phyloP scores from a whole-genome alignment of 805 yeast genomes.

The Metschnikowia matae region DNA sequence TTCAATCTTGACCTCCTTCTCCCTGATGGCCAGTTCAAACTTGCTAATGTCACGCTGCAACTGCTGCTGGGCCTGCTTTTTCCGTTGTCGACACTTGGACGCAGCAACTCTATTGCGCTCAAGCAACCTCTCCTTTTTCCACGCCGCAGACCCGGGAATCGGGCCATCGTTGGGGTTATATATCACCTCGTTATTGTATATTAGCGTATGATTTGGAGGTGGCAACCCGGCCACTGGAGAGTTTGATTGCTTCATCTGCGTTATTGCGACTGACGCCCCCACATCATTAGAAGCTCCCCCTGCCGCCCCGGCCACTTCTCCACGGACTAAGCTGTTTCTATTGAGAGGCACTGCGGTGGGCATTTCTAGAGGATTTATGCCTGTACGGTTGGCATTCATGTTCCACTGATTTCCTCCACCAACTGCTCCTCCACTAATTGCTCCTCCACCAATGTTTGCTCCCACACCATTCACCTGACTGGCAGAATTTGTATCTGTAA shows the following conservation, averaged over 20 bases:
- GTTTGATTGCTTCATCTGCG: not conserved
- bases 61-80: constrained; percentile 64
- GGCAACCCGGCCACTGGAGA: constrained; percentile 36
- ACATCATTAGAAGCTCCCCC: not conserved
- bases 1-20: constrained; percentile 17
- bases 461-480: not conserved
- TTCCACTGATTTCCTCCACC: not conserved
- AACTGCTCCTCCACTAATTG: not conserved
- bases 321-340: not conserved
- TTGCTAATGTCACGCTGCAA: constrained; percentile 57
- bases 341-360: not conserved
- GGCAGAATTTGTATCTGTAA: not conserved
- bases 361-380: not conserved
- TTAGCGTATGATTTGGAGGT: constrained; percentile 48
- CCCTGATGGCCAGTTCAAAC: constrained; percentile 42
- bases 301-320: not conserved
- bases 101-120: constrained; percentile 69
- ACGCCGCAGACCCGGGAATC: constrained; percentile 60
- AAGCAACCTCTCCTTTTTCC: constrained; percentile 60
- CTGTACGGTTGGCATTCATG: not conserved
- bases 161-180: constrained; percentile 52
- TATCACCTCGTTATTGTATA: constrained; percentile 53
- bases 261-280: not conserved
- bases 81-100: constrained; percentile 62
- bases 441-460: not conserved